Base-by-base conservation (phyloP, 176 grass and related monocot species). In the Rhynchospora breviuscula region DNA sequence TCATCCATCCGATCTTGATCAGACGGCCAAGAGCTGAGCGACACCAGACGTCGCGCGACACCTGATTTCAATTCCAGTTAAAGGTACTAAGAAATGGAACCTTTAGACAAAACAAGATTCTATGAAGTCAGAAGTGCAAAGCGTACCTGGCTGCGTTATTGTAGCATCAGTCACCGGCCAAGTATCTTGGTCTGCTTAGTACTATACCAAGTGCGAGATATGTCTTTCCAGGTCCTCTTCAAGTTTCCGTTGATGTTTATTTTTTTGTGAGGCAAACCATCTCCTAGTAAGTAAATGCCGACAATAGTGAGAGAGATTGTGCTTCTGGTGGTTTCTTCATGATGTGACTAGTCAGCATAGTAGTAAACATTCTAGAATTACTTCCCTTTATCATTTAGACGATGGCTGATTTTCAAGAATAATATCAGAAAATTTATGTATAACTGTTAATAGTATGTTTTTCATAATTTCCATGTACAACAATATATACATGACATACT, bases 311-410 rank as follows among this genome's bases (percentile, higher is more conserved):
- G 11, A 52, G 19, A 51, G 46, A 75, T 75, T 75, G 70, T 75
- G 45, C 70, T 49, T 75, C 70, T 25, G 70, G 35, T 75, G 19
- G 11, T 75, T 75, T 75, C 70, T 75, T 52, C 49, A 51, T 74
- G n/a, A 48, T 52, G 10, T 13, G n/a, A 45, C 57, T 1, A 25
- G 35, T 40, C 35, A 40, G 3, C n/a, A 52, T 73, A 73, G 19
- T 74, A 29, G 26, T 29, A 29, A 29, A 29, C 0, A 1, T 29
- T 29, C 26, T 29, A 29, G 26, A 29, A 29, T 29, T 29, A 29
- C 26, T 29, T 29, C 26, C 26, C 35, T 40, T 40, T 40, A 2
- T 40, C 3, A 40, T 2, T 40, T 40, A 40, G 35, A 40, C 3
- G 35, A 29, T 29, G 26, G 26, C 26, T 29, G 1, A 40, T 40